Percentiles rank a stretch among this genome's conserved stretches.
Conservation (phyloP, 257 asterid genomes). For the Solanum medicagineum region DNA sequence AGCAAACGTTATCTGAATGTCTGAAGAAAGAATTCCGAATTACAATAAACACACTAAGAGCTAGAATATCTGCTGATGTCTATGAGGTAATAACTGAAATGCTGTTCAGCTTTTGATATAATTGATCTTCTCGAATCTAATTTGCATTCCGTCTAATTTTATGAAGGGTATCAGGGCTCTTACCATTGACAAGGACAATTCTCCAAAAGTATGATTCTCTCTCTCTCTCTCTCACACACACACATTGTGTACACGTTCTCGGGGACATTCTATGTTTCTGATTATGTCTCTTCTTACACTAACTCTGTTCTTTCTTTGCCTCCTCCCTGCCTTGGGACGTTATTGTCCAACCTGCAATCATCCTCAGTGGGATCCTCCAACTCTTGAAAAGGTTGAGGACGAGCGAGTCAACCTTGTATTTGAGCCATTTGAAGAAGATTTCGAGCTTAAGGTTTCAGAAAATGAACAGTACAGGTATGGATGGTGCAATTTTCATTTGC, state of each 20-base stretch:
- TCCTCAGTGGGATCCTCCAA: conserved; percentile 67
- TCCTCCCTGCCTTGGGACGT: not conserved
- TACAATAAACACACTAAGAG: conserved; percentile 59
- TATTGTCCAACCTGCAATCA: not conserved
- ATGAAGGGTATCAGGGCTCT: conserved; percentile 81
- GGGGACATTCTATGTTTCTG: not conserved
- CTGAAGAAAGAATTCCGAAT: conserved; percentile 77
- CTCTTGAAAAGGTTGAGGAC: conserved; percentile 36
- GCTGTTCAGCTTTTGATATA: not conserved
- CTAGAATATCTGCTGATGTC: conserved; percentile 54
- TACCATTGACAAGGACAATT: conserved; percentile 73
- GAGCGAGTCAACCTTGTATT: conserved; percentile 38
- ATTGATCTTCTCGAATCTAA: not conserved
- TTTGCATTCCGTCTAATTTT: not conserved
- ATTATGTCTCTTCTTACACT: not conserved
- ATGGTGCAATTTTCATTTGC: not conserved
- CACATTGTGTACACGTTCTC: not conserved
- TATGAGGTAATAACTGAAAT: conserved; percentile 49
- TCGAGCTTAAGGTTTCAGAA: conserved; percentile 67
- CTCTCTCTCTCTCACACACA: not conserved
- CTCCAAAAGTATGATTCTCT: conserved; percentile 46
- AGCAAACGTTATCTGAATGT: conserved; percentile 52
- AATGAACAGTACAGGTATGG: conserved; percentile 56
- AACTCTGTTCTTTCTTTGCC: not conserved
- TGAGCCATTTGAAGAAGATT: conserved; percentile 51